Evolutionary conservation across 179 eudicot species (phyloP).

Genomic region (Corrigiola litoralis): DNA sequence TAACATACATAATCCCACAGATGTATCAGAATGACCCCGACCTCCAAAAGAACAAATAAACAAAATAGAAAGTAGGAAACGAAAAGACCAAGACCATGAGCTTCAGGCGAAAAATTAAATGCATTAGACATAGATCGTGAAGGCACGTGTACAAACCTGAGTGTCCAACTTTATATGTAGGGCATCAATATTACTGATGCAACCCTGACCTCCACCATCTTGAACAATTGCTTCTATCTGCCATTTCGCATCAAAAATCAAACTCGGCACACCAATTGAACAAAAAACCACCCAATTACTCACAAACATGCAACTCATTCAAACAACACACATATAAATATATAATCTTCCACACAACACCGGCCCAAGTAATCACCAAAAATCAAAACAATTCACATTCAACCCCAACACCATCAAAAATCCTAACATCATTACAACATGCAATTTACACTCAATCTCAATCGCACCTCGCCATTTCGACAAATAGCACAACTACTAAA

Average conservation of each 20-base stretch:
- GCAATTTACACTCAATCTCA: too few species aligned
- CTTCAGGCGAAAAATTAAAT: too few species aligned
- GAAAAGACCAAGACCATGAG: too few species aligned
- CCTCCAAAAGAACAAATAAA: too few species aligned
- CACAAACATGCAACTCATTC: neutral
- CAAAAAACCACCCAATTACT: neutral
- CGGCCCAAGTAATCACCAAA: neutral
- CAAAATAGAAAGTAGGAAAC: too few species aligned
- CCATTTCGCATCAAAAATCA: constrained; percentile 13
- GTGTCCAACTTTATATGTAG: constrained; percentile 61
- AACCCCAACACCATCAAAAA: too few species aligned
- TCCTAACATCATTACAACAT: too few species aligned
- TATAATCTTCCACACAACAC: neutral
- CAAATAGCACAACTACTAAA: too few species aligned
- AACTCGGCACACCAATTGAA: constrained; percentile 11
- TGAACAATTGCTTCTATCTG: constrained; percentile 88
- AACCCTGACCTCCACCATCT: constrained; percentile 65
- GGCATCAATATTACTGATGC: constrained; percentile 64
- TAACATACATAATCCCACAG: too few species aligned
- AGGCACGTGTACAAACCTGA: constrained; percentile 49
- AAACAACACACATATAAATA: constrained; percentile 1
- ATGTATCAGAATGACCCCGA: too few species aligned
- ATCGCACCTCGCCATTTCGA: too few species aligned
- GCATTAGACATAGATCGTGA: too few species aligned
- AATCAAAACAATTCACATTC: constrained; percentile 1